Conservation (phyloP, 345 rosid genomes). For the Lepidium sativum region DNA sequence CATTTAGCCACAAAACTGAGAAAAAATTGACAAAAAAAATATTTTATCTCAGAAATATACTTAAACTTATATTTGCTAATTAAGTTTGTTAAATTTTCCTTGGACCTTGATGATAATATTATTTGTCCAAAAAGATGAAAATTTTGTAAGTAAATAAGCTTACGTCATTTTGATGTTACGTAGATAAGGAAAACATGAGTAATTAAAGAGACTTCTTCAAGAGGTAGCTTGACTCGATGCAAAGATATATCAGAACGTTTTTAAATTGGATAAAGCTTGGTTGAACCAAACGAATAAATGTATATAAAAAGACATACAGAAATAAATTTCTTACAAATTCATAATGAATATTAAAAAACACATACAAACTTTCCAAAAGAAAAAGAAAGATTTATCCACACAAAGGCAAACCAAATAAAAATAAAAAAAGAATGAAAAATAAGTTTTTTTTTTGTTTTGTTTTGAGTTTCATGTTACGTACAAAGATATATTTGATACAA, state of each 20-base stretch:
- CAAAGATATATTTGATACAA: slow-evolving; percentile 21
- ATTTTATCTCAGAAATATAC: no score
- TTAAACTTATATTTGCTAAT: no score
- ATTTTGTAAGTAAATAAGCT: neutral
- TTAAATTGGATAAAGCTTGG: slow-evolving; percentile 10
- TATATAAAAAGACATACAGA: slow-evolving; percentile 1
- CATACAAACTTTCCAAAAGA: slow-evolving; percentile 1
- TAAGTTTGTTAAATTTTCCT: neutral
- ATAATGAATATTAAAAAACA: slow-evolving; percentile 7
- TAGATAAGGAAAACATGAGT: neutral
- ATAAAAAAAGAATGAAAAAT: slow-evolving; percentile 33
- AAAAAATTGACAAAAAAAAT: no score
- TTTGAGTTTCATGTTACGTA: no score
- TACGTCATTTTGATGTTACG: neutral
- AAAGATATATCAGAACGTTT: neutral
- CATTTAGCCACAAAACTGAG: no score
- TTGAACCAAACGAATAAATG: slow-evolving; percentile 7
- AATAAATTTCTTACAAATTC: slow-evolving; percentile 14
- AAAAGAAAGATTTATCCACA: slow-evolving; percentile 20
- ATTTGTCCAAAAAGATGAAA: neutral
- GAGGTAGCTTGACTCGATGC: neutral
- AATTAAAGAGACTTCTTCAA: neutral
- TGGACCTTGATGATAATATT: neutral
- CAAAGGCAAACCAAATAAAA: slow-evolving; percentile 17
- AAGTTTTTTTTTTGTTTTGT: neutral